Base-by-base conservation (phyloP, 495 filamentous ascomycete species). In the Rostrohypoxylon terebratum region DNA sequence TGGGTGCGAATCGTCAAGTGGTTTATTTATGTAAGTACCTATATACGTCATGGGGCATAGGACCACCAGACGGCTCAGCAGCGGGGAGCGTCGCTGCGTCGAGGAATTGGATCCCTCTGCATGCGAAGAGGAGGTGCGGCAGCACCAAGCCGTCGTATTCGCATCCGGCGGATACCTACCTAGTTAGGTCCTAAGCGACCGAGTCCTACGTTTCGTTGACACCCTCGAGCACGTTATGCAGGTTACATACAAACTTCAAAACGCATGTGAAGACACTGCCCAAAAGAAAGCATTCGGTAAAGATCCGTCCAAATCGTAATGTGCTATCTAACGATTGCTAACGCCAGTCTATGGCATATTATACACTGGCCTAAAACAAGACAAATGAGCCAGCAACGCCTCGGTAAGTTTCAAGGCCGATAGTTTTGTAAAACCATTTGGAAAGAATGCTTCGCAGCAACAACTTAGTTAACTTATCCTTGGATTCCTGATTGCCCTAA, bases 321-420 rank as follows among this genome's bases (percentile, higher is more conserved):
- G 8, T 55, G 36, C 7, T 55, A 55, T 36, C 31, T 55, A 55
- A 31, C 11, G 28, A 28, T 11, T 42, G 55, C 34, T 34, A 25
- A 21, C 21, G 25, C 25, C 55, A 59, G 55, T 23, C 54, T 58
- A 33, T 58, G 33, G 34, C 14, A 58, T 42, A 59, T 40, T 42
- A 28, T 20, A 57, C 54, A 58, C 6, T 9, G 2, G 21, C 4
- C 16, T 23, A 21, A 58, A 0, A 7, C 4, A 34, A 34, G 8
- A 34, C 33, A 8, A 33, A 18, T 5, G 4, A 40, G 10, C 13
- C 14, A 58, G 31, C 55, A 42, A 23, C 38, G 33, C 55, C 34
- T 16, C 8, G 13, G 18, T 33, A 3, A 9, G 9, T 33, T 16
- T 16, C 51, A 34, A 23, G 38, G 20, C 31, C 21, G 18, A 8